A percentile compares a stretch with the other conserved stretches of the same genome.
Conservation (phyloP, 768 basidiomycete species). For the Collybia nuda region DNA sequence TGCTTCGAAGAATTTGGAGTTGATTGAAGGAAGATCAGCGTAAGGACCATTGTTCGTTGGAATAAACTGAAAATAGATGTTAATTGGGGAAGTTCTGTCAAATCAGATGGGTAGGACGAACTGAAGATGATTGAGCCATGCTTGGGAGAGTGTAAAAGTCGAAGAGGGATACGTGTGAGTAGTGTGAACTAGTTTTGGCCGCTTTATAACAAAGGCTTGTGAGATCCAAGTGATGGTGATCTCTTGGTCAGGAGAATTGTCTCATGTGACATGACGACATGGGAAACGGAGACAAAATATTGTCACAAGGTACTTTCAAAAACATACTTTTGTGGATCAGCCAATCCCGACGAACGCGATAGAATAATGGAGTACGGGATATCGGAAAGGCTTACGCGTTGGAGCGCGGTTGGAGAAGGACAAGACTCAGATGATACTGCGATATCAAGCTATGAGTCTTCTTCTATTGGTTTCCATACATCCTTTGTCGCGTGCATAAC, state of each 20-base stretch:
- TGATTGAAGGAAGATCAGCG: constrained; percentile 52
- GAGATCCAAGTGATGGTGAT: background rate
- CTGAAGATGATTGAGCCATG: constrained; percentile 33
- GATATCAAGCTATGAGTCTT: constrained; percentile 18
- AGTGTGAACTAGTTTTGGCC: background rate
- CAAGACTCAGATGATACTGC: background rate
- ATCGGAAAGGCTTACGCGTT: background rate
- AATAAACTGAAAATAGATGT: constrained; percentile 13
- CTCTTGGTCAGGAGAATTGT: background rate
- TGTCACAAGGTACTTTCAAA: background rate
- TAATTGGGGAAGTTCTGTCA: too few species aligned
- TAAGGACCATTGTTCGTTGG: constrained; percentile 43
- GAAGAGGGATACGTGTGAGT: background rate
- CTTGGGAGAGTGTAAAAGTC: constrained; percentile 5
- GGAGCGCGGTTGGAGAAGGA: too few species aligned
- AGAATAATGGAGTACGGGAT: background rate
- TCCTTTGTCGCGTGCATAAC: constrained; percentile 90
- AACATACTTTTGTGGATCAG: background rate
- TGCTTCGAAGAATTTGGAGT: constrained; percentile 54
- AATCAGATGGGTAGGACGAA: constrained; percentile 2
- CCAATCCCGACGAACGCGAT: background rate
- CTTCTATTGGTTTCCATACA: constrained; percentile 69
- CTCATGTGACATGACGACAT: constrained; percentile 16
- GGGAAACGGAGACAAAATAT: constrained; percentile 3
- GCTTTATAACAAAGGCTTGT: constrained; percentile 7